These are phyloP conservation scores for Eugenia klotzschiana DNA, from an alignment of 441 rosid species.

Conservation along the genomic window DNA sequence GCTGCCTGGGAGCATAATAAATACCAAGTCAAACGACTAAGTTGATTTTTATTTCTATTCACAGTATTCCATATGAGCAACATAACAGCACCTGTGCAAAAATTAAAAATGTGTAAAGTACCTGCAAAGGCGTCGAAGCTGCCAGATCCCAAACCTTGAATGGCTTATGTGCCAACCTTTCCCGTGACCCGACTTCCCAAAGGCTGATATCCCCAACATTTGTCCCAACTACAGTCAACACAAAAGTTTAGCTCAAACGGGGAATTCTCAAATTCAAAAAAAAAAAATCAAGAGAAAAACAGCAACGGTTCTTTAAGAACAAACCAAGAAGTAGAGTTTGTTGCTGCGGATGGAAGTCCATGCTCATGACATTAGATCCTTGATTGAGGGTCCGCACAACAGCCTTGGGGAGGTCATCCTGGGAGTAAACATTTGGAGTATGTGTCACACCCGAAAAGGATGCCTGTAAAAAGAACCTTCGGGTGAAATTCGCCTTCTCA, in stretches of 20 bases:
- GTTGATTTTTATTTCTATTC: neutral
- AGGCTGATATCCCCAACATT: conserved; percentile 39
- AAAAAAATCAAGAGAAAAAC: neutral
- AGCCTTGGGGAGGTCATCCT: conserved; percentile 44
- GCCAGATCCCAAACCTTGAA: conserved; percentile 54
- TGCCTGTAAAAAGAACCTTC: conserved; percentile 8
- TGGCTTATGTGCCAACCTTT: conserved; percentile 29
- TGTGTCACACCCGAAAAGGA: conserved; percentile 28
- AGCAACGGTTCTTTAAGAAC: neutral
- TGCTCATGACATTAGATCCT: conserved; percentile 48
- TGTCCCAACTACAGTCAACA: conserved; percentile 29
- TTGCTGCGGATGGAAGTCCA: conserved; percentile 57
- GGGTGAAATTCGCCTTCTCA: neutral
- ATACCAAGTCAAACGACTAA: neutral
- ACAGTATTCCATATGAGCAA: neutral
- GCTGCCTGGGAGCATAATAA: neutral
- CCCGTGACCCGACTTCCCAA: conserved; percentile 50
- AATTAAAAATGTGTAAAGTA: neutral
- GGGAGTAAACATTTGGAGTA: conserved; percentile 23
- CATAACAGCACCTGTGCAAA: neutral
- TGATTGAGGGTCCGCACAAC: conserved; percentile 33
- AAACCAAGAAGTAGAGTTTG: conserved; percentile 47
- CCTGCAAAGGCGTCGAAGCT: conserved; percentile 23
- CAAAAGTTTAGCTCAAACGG: neutral
- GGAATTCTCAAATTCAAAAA: neutral